A percentile compares a stretch with the other conserved stretches of the same genome.
These are phyloP conservation scores for Misopates orontium DNA, from an alignment of 257 asterid species.

Conservation along the genomic window DNA sequence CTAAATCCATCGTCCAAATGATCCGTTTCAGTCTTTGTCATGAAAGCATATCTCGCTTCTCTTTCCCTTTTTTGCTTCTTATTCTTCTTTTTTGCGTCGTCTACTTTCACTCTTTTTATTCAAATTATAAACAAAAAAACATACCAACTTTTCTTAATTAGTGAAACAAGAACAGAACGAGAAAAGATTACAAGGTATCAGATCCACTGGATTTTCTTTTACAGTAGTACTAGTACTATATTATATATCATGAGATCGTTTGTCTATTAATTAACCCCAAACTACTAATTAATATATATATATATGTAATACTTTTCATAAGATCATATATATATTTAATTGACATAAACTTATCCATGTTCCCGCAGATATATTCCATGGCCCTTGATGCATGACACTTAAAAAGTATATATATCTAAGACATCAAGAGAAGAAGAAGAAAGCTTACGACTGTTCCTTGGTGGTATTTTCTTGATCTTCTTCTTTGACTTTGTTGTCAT, in stretches of 20 bases:
- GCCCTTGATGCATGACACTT: too few relatives aligned
- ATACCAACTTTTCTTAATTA: constrained; percentile 8
- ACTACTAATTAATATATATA: too few relatives aligned
- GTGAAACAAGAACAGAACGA: not conserved
- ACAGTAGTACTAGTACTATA: not conserved
- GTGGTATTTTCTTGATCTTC: constrained; percentile 46
- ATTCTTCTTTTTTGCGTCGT: constrained; percentile 66
- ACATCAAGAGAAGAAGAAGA: not conserved
- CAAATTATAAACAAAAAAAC: not conserved
- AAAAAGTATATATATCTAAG: too few relatives aligned
- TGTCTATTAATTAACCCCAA: constrained; percentile 27
- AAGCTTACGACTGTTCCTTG: constrained; percentile 58
- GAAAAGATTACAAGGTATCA: constrained; percentile 23
- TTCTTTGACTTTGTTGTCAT: constrained; percentile 17
- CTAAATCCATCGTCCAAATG: constrained; percentile 64
- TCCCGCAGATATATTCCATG: too few relatives aligned
- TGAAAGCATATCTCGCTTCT: constrained; percentile 58
- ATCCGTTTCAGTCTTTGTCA: constrained; percentile 59
- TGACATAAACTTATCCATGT: too few relatives aligned
- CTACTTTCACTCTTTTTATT: not conserved
- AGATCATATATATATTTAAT: too few relatives aligned
- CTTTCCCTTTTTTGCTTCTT: constrained; percentile 46
- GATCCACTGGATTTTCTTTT: constrained; percentile 32
- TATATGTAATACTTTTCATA: too few relatives aligned
- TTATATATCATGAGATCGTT: constrained; percentile 34